These are phyloP conservation scores for Xanthoconium separans DNA, from an alignment of 1,284 basidiomycete genomes.

Conservation along the genomic window DNA sequence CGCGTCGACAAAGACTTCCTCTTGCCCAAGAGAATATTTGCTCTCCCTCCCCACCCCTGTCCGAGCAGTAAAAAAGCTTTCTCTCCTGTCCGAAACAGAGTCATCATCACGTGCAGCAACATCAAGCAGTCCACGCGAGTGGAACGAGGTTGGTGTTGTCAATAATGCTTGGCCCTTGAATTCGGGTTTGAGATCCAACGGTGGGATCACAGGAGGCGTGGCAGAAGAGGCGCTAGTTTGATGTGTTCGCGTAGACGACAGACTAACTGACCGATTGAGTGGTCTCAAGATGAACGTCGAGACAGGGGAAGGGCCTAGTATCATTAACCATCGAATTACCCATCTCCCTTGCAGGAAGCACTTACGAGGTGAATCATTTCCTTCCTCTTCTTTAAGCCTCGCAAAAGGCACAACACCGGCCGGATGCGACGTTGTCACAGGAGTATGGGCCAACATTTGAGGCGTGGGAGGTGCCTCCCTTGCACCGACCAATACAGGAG, in stretches of 20 bases:
- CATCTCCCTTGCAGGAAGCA: neutral
- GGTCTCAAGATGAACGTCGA: slow-evolving; percentile 35
- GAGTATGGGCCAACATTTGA: slow-evolving; percentile 21
- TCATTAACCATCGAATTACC: slow-evolving; percentile 5
- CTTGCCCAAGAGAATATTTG: slow-evolving; percentile 31
- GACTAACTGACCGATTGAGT: slow-evolving; percentile 33
- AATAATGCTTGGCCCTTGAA: slow-evolving; percentile 46
- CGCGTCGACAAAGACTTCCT: slow-evolving; percentile 37
- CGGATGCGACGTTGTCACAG: slow-evolving; percentile 24
- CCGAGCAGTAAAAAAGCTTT: slow-evolving; percentile 60
- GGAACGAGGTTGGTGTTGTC: slow-evolving; percentile 34
- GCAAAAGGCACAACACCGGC: slow-evolving; percentile 23
- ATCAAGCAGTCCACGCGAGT: slow-evolving; percentile 31
- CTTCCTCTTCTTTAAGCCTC: slow-evolving; percentile 31
- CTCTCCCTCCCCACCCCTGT: slow-evolving; percentile 33
- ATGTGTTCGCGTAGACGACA: slow-evolving; percentile 55
- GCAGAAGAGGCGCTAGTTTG: slow-evolving; percentile 40
- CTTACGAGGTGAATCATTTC: slow-evolving; percentile 31
- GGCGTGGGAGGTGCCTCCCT: slow-evolving; percentile 15
- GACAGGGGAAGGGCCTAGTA: slow-evolving; percentile 33
- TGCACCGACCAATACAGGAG: slow-evolving; percentile 20
- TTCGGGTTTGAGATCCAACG: slow-evolving; percentile 54
- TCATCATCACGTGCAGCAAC: slow-evolving; percentile 40
- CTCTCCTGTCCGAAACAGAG: slow-evolving; percentile 46
- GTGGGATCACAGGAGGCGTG: slow-evolving; percentile 49